A percentile compares a stretch with the other conserved stretches of the same genome.
These are phyloP conservation scores for Paramyrothecium sp. DNA, from an alignment of 2,329 filamentous ascomycete genomes.

Conservation along the genomic window DNA sequence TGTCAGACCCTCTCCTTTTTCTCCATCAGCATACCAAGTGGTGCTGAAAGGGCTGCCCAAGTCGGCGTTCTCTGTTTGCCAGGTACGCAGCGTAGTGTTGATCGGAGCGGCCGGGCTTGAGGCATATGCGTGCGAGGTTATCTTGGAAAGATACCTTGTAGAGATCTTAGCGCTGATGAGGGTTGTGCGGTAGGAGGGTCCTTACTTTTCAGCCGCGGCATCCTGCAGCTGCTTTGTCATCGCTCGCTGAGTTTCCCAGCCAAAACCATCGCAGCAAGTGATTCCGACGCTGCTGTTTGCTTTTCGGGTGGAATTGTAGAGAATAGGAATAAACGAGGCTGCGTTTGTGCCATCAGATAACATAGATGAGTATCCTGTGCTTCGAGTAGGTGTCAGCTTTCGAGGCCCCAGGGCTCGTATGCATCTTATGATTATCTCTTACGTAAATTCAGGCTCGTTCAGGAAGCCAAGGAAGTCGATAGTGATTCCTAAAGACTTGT, in stretches of 20 bases:
- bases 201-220: background rate
- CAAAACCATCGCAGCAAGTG: background rate
- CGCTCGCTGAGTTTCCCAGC: background rate
- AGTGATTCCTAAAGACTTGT: slow-evolving; percentile 16
- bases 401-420: background rate
- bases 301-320: slow-evolving; percentile 4
- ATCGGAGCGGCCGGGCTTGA: background rate
- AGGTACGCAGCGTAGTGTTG: background rate
- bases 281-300: slow-evolving; percentile 1
- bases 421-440: no score
- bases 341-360: slow-evolving; percentile 3
- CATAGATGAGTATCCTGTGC: slow-evolving; percentile 7
- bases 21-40: background rate
- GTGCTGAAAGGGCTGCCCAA: background rate
- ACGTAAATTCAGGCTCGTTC: slow-evolving; percentile 13
- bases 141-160: background rate
- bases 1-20: background rate
- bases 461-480: slow-evolving; percentile 11
- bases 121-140: background rate
- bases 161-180: background rate
- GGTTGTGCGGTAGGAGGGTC: background rate
- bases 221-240: background rate
- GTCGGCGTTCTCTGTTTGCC: background rate
- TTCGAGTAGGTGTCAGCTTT: background rate
- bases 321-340: slow-evolving; percentile 11